Evolutionary conservation across 106 monocot species (phyloP).

Genomic region (Phalaenopsis equestris): DNA sequence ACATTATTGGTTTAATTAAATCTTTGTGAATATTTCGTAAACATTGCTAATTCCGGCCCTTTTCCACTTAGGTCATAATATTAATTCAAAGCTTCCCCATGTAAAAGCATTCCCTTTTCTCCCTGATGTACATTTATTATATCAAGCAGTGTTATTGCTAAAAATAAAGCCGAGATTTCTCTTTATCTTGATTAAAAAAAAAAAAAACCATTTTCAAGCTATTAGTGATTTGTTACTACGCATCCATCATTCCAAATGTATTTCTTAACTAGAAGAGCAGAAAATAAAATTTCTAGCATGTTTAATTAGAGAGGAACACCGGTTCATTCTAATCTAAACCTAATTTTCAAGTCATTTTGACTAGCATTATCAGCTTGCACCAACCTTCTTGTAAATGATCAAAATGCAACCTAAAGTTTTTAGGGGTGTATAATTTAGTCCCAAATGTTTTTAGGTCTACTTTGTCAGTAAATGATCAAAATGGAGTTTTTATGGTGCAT

Average conservation of each 20-base stretch:
- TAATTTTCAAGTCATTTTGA: not conserved
- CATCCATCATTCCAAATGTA: not conserved
- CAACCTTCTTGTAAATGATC: too few relatives aligned
- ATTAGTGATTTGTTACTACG: not conserved
- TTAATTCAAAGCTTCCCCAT: not conserved
- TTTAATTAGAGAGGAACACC: not conserved
- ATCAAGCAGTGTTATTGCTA: not conserved
- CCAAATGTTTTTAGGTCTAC: too few relatives aligned
- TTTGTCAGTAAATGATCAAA: too few relatives aligned
- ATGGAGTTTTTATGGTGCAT: too few relatives aligned
- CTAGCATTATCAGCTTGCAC: too few relatives aligned
- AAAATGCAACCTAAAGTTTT: too few relatives aligned
- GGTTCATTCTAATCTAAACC: not conserved
- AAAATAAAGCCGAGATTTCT: not conserved
- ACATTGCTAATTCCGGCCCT: not conserved
- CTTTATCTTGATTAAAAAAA: not conserved
- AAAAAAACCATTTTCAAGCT: not conserved
- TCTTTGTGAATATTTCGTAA: not conserved
- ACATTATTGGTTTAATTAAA: not conserved
- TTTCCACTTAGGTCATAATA: not conserved
- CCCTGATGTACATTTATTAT: not conserved
- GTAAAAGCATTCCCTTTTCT: not conserved
- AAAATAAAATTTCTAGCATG: not conserved
- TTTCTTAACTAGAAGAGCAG: not conserved
- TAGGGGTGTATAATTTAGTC: too few relatives aligned